Evolutionary conservation across 1,284 basidiomycete genomes (phyloP).

Genomic region (Apiotrichum siamense): DNA sequence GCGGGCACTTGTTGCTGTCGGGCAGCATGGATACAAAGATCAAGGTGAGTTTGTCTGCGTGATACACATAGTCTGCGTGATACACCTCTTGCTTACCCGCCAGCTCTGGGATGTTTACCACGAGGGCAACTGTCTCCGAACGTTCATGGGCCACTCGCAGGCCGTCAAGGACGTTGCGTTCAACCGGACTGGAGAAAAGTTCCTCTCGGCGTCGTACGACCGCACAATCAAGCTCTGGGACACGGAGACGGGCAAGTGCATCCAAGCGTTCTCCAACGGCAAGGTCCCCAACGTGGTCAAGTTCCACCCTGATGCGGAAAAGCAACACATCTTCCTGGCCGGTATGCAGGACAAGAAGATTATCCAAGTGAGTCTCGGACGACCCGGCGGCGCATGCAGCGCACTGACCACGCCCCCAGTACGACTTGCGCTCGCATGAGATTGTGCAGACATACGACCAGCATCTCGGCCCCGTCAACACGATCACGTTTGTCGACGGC

Average conservation of each 20-base stretch:
- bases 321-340: constrained; percentile 92
- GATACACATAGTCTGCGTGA: too few relatives aligned
- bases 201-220: constrained; percentile 92
- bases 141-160: constrained; percentile 94
- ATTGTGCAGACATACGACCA: constrained; percentile 98
- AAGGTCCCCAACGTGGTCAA: constrained; percentile 92
- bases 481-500: constrained; percentile 94
- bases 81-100: neutral
- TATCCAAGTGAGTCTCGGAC: constrained; percentile 64
- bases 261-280: constrained; percentile 91
- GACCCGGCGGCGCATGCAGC: constrained; percentile 42
- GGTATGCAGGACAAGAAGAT: constrained; percentile 99
- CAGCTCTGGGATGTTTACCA: constrained; percentile 96
- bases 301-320: constrained; percentile 93
- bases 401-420: constrained; percentile 57
- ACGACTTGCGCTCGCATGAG: constrained; percentile 86
- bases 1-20: constrained; percentile 86
- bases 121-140: constrained; percentile 90
- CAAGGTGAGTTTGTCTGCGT: constrained; percentile 52
- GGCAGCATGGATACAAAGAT: constrained; percentile 98
- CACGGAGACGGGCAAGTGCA: constrained; percentile 89
- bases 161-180: constrained; percentile 95
- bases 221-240: constrained; percentile 99
- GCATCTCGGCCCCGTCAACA: constrained; percentile 95
- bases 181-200: constrained; percentile 82